Evolutionary conservation across 139 green algal genomes (phyloP), one percentile per base, ranked within the genome.

Genomic region (Ostreobium quekettii): DNA sequence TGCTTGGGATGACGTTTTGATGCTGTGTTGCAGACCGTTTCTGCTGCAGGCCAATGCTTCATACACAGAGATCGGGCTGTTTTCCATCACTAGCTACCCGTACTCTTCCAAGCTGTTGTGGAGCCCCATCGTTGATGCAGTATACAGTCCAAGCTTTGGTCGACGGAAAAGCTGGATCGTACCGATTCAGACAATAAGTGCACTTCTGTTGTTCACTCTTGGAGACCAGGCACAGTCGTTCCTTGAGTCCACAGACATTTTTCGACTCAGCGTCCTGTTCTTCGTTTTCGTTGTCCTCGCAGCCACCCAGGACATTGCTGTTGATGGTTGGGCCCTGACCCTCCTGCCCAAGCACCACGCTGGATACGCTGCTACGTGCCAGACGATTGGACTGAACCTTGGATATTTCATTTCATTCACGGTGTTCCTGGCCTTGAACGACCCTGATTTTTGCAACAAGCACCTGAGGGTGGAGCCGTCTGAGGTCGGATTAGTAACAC

Each of bases 21-120:
- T 53, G 11, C 24, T 58, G 33, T 60, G 1, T 32, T 42, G 60
- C 77, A 95, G 88, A 73, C 90, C 90, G 1, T 95, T 95, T 71
- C 79, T 96, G 69, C 82, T 96, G 68, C 86, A 90, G 56, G 74
- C 76, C 15, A 86, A 80, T 47, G 77, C 89, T 36, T 87, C 76
- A 1, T 90, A 90, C 77, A 91, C 87, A 3, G 74, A 86, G 60
- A 89, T 95, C 60, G 89, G 90, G 63, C 68, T 94, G 47, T 97
- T 97, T 71, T 83, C 82, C 3, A 68, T 96, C 6, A 84, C 85
- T 1, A 66, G 78, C 36, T 96, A 95, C 74, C 91, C 91, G 11
- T 97, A 96, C 79, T 90, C 82, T 15, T 89, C 95, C 75, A 97
- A 97, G 79, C 83, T 97, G 59, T 76, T 96, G 36, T 97, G 91